These are phyloP conservation scores for Aspergillus ibericus DNA, from an alignment of 2,329 filamentous ascomycete species.

Conservation along the genomic window DNA sequence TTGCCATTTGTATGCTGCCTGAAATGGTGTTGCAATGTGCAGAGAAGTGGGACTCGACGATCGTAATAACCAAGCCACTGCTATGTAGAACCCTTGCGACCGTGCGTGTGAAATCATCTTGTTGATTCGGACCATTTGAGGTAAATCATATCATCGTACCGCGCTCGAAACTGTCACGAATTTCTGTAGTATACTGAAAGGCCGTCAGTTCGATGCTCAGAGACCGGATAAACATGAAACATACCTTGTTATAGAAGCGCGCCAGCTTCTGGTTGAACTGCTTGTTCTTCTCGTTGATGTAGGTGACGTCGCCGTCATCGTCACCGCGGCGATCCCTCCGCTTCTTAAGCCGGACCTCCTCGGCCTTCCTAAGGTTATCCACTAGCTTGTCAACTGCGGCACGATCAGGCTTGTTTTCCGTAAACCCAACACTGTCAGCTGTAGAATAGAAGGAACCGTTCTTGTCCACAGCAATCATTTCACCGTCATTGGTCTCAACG, in stretches of 20 bases:
- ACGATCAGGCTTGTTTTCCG: conserved; percentile 82
- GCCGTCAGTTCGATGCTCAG: conserved; percentile 17
- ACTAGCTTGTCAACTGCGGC: conserved; percentile 86
- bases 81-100: background rate
- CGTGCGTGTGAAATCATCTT: conserved; percentile 1
- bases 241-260: conserved; percentile 89
- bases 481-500: conserved; percentile 91
- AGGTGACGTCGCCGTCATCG: conserved; percentile 89
- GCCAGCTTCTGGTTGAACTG: conserved; percentile 98
- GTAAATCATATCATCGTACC: conserved; percentile 81
- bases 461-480: conserved; percentile 90
- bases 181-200: conserved; percentile 80
- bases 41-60: background rate
- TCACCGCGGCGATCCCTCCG: conserved; percentile 77
- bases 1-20: background rate
- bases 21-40: background rate
- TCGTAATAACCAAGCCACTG: background rate
- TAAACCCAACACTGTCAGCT: conserved; percentile 76
- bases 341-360: conserved; percentile 84
- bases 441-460: conserved; percentile 90
- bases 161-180: conserved; percentile 94
- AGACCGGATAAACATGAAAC: conserved; percentile 16
- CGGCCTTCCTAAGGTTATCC: conserved; percentile 79
- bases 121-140: conserved; percentile 19
- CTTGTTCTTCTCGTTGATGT: conserved; percentile 99